Conservation (phyloP, 176 grass and related monocot genomes). For the Aegilops umbellulata region DNA sequence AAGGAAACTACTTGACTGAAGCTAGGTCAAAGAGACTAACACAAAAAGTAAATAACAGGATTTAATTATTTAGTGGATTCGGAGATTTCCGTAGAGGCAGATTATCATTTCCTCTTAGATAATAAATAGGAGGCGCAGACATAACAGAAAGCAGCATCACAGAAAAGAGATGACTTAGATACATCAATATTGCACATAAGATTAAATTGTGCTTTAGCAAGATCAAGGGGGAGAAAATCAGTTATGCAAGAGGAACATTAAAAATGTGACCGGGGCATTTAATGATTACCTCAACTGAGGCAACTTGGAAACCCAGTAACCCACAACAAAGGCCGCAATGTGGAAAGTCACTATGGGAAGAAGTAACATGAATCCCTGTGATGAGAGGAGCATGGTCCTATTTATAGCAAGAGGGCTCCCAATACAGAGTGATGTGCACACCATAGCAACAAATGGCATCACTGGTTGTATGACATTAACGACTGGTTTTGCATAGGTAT, state of each 20-base stretch:
- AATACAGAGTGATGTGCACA: slow-evolving; percentile 87
- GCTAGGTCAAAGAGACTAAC: background rate
- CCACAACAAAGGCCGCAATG: slow-evolving; percentile 55
- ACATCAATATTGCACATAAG: background rate
- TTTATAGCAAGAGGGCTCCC: slow-evolving; percentile 96
- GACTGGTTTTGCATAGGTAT: slow-evolving; percentile 77
- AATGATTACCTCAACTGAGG: slow-evolving; percentile 62
- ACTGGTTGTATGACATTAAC: slow-evolving; percentile 68
- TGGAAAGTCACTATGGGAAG: slow-evolving; percentile 86
- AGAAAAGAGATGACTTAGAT: background rate
- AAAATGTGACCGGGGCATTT: background rate
- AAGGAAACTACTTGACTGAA: background rate
- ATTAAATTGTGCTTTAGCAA: background rate
- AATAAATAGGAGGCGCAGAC: background rate
- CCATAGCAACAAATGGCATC: slow-evolving; percentile 95
- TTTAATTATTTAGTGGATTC: background rate
- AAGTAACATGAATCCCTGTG: slow-evolving; percentile 66
- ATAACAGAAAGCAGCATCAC: background rate
- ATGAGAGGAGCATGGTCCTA: slow-evolving; percentile 71
- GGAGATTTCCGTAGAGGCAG: background rate
- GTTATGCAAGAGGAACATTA: background rate
- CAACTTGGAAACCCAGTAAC: slow-evolving; percentile 90
- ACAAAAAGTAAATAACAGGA: background rate
- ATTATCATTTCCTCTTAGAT: background rate
- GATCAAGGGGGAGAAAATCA: background rate